Evolutionary conservation across 257 asterid species (phyloP).

Genomic region (Plantago major): DNA sequence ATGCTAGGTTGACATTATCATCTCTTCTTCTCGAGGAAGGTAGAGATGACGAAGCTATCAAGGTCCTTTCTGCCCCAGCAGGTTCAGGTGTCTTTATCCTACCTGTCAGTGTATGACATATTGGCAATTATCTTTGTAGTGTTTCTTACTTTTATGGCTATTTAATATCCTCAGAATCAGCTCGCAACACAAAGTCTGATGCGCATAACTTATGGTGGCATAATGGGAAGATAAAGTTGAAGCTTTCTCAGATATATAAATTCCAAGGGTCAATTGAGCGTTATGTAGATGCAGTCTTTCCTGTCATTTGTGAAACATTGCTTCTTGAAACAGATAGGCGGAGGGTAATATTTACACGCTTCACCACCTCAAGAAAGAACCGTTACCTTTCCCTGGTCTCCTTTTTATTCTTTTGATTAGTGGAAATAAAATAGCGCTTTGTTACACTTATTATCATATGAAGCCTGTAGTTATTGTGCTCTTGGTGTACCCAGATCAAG

Average conservation of each 20-base stretch:
- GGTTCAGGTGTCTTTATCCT: constrained; percentile 37
- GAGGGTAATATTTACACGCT: constrained; percentile 31
- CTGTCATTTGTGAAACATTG: constrained; percentile 68
- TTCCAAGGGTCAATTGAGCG: constrained; percentile 59
- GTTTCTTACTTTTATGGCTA: constrained; percentile 20
- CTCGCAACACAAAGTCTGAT: constrained; percentile 25
- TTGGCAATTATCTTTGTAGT: constrained; percentile 8
- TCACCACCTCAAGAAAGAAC: too few relatives aligned
- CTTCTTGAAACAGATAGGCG: constrained; percentile 48
- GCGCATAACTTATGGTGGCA: constrained; percentile 59
- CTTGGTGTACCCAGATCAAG: too few relatives aligned
- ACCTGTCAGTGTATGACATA: constrained; percentile 15
- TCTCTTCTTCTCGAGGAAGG: constrained; percentile 76
- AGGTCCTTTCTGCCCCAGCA: constrained; percentile 72
- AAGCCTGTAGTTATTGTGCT: too few relatives aligned
- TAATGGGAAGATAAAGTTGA: constrained; percentile 68
- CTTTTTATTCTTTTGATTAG: background rate
- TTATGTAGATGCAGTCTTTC: constrained; percentile 61
- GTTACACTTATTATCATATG: too few relatives aligned
- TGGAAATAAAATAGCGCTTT: too few relatives aligned
- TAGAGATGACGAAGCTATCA: constrained; percentile 77
- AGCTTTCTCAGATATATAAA: constrained; percentile 69
- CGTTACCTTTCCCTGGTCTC: background rate
- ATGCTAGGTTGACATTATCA: constrained; percentile 63
- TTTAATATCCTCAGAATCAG: constrained; percentile 30